phyloP scores from a whole-genome alignment of 192 early-diverging fungal genomes.

The Coemansia sp. region DNA sequence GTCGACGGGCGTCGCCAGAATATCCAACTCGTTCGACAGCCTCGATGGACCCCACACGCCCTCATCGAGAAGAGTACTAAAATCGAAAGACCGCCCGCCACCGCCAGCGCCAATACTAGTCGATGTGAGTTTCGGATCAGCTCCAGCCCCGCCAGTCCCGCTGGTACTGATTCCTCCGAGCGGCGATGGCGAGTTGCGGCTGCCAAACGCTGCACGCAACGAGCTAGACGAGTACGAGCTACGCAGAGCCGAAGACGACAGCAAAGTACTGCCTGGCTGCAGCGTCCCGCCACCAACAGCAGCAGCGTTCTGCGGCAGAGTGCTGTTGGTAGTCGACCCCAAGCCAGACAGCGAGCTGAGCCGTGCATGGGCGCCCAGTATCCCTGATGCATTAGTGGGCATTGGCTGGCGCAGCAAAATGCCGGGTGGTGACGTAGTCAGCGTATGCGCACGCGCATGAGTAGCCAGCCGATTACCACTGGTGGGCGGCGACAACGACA shows the following conservation, averaged over 20 bases:
- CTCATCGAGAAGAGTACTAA: conserved; percentile 32
- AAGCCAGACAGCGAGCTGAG: conserved; percentile 40
- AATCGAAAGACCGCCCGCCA: conserved; percentile 11
- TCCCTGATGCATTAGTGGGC: conserved; percentile 38
- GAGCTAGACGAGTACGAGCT: conserved; percentile 56
- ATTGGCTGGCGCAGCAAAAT: conserved; percentile 10
- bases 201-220: conserved; percentile 48
- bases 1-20: conserved; percentile 21
- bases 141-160: background rate
- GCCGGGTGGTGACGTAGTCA: conserved; percentile 30
- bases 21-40: conserved; percentile 47
- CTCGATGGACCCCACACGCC: conserved; percentile 54
- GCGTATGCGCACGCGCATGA: conserved; percentile 33
- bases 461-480: conserved; percentile 8
- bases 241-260: conserved; percentile 48
- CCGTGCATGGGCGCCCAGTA: conserved; percentile 45
- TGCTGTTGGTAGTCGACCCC: background rate
- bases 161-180: conserved; percentile 2
- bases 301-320: background rate
- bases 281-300: background rate
- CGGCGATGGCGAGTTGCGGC: conserved; percentile 40
- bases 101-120: background rate
- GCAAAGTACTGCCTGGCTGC: conserved; percentile 4
- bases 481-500: conserved; percentile 23
- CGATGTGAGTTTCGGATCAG: background rate